phyloP scores from a whole-genome alignment of 768 basidiomycete genomes.

The Hirschioporus abietinus region DNA sequence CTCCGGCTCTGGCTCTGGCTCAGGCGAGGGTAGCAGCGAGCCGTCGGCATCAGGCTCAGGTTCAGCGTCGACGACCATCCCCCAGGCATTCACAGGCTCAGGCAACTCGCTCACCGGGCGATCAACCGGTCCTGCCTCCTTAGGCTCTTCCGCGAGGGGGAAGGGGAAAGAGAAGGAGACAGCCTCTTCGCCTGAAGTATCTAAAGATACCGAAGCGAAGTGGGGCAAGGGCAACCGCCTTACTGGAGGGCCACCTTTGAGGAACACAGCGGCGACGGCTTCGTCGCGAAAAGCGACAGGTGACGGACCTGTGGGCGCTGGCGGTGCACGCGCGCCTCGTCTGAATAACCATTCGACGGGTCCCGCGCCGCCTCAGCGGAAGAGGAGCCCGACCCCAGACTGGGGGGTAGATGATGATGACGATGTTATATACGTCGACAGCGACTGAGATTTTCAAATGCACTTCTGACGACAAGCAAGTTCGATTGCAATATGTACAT shows the following conservation, averaged over 20 bases:
- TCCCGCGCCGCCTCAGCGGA: constrained; percentile 27
- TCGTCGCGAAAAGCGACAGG: not conserved
- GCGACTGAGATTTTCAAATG: constrained; percentile 40
- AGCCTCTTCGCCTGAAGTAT: constrained; percentile 27
- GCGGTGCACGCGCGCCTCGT: constrained; percentile 47
- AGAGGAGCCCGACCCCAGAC: constrained; percentile 69
- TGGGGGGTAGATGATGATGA: constrained; percentile 79
- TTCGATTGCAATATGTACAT: not conserved
- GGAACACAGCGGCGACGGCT: constrained; percentile 28
- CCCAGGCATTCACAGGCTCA: constrained; percentile 52
- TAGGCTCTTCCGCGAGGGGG: constrained; percentile 35
- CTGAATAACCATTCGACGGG: constrained; percentile 28
- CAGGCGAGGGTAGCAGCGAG: constrained; percentile 22
- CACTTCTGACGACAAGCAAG: not conserved
- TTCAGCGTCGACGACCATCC: not conserved
- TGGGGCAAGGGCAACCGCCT: constrained; percentile 41
- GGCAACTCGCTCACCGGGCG: constrained; percentile 67
- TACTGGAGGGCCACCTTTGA: constrained; percentile 37
- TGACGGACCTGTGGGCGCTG: constrained; percentile 43
- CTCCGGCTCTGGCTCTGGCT: constrained; percentile 25
- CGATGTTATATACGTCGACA: constrained; percentile 80
- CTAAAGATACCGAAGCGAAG: constrained; percentile 14
- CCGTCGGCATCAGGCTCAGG: not conserved
- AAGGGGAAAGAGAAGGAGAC: constrained; percentile 49
- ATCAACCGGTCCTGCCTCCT: constrained; percentile 21